Evolutionary conservation across 306 rosid species (phyloP), one percentile per base, ranked within the genome.

Genomic region (Argentina anserina): DNA sequence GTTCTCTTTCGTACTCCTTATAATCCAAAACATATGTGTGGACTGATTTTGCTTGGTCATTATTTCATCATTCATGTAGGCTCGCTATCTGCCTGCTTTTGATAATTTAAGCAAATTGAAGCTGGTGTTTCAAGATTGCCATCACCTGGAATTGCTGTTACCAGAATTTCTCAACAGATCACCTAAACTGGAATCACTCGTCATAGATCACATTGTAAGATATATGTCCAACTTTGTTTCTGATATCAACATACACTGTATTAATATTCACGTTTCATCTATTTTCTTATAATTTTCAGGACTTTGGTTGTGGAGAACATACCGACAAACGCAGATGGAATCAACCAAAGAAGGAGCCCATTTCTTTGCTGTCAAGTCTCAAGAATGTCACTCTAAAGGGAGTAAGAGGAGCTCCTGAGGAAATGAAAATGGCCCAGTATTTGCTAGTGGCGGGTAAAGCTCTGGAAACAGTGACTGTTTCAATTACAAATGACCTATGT

Each of bases 351-450:
- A 29, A 4, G 33, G 37, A 28, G 20, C 64, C 64, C 12, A 28
- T 1, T 12, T 28, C 37, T 58, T 58, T 58, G 64, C 37, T 26
- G 64, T 58, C 64, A 58, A n/a, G 14, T 2, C 36, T 26, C n/a
- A 26, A 58, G 64, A 58, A 8, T 1, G 13, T 58, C 64, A 58
- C 39, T 10, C 20, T 58, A 1, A 58, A 4, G n/a, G n/a, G 37
- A 28, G 5, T 58, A 4, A 58, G 64, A 58, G 64, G 64, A 28
- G 64, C 20, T 12, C 64, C 64, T 12, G 37, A 29, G 20, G 64
- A 58, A 28, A 28, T 58, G 64, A 25, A 58, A 58, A 58, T 58
- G 64, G 64, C 64, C 4, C 28, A 58, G 39, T 58, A 58, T 58
- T 14, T 58, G 9, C 31, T 58, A 14, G 4, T 58, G 64, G 15